A percentile compares a stretch with the other conserved stretches of the same genome.
Evolutionary conservation across 257 asterid species (phyloP).

Genomic region (Solanum microdontum): DNA sequence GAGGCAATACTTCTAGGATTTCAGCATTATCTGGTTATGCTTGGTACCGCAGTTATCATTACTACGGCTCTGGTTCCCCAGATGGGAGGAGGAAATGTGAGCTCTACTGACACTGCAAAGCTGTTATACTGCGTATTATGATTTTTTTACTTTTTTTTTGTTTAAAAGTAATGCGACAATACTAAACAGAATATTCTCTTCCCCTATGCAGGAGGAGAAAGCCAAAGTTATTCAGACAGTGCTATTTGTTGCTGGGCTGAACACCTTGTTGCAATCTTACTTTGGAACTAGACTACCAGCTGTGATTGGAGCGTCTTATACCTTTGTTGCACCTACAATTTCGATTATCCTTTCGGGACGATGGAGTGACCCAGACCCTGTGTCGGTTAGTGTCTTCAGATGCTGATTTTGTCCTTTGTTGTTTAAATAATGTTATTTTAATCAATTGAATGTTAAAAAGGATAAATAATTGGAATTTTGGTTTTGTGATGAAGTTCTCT

Average conservation of each 20-base stretch:
- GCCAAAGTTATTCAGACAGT: conserved; percentile 75
- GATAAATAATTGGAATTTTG: not conserved
- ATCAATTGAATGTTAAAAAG: not conserved
- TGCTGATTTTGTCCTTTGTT: not conserved
- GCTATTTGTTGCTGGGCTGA: conserved; percentile 77
- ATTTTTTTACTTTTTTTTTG: not conserved
- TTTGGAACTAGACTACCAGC: conserved; percentile 82
- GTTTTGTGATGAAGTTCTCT: not conserved
- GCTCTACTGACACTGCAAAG: conserved; percentile 7
- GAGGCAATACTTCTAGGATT: conserved; percentile 90
- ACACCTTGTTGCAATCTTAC: conserved; percentile 59
- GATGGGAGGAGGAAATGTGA: conserved; percentile 93
- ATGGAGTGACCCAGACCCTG: conserved; percentile 79
- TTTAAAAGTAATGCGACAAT: not conserved
- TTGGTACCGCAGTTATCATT: conserved; percentile 68
- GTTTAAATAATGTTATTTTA: not conserved
- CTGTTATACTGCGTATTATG: not conserved
- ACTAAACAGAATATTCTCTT: not conserved
- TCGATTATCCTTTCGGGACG: conserved; percentile 80
- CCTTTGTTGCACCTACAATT: conserved; percentile 83
- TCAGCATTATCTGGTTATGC: conserved; percentile 82
- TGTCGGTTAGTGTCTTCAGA: conserved; percentile 32
- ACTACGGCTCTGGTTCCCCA: conserved; percentile 83
- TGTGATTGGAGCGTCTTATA: conserved; percentile 83
- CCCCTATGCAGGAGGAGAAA: conserved; percentile 57